phyloP scores from a whole-genome alignment of 2,329 filamentous ascomycete species.

The Xylaria sp. region DNA sequence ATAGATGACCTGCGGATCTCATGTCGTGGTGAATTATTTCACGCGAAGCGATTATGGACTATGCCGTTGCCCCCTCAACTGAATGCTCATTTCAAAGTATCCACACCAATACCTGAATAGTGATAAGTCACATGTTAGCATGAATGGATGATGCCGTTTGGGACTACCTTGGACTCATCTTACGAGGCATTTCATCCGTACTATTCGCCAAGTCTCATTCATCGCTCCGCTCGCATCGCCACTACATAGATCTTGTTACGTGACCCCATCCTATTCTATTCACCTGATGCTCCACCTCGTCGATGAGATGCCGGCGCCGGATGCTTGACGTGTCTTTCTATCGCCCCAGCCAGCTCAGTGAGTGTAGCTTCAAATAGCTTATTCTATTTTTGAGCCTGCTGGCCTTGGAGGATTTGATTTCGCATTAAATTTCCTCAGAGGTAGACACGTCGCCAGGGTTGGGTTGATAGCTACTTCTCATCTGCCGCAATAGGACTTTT shows the following conservation, averaged over 20 bases:
- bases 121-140: conserved; percentile 1
- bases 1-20: background rate
- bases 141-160: background rate
- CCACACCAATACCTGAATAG: background rate
- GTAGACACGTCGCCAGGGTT: conserved; percentile 32
- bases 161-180: background rate
- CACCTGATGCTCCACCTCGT: conserved; percentile 24
- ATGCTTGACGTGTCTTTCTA: conserved; percentile 32
- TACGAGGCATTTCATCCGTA: background rate
- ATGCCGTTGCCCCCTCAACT: background rate
- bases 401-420: background rate
- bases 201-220: conserved; percentile 19
- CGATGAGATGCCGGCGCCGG: conserved; percentile 20
- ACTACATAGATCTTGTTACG: conserved; percentile 15
- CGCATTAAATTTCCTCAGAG: background rate
- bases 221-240: conserved; percentile 18
- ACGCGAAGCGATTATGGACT: background rate
- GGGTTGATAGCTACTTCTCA: conserved; percentile 7
- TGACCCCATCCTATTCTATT: conserved; percentile 23
- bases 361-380: conserved; percentile 12
- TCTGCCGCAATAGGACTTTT: conserved; percentile 28
- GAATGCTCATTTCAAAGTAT: background rate
- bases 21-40: background rate
- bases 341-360: conserved; percentile 12
- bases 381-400: conserved; percentile 14